These are phyloP conservation scores for Fusarium tupiense DNA, from an alignment of 2,329 filamentous ascomycete species.

Conservation along the genomic window DNA sequence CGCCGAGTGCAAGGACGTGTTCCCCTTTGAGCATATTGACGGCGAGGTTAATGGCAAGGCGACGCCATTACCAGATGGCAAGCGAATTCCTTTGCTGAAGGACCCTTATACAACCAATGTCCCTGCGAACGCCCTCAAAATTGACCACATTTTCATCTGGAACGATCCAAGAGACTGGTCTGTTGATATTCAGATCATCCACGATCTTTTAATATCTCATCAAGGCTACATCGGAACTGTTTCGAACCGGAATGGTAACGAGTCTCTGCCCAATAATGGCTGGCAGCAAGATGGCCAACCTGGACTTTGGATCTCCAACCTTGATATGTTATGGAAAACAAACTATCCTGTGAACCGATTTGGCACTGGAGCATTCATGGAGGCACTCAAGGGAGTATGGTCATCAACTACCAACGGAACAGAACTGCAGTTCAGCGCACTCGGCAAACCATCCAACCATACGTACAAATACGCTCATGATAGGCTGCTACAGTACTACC, in stretches of 20 bases:
- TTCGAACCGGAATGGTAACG: constrained; percentile 75
- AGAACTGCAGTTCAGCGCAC: constrained; percentile 69
- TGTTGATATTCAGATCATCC: constrained; percentile 83
- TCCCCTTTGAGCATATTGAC: constrained; percentile 74
- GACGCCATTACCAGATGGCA: constrained; percentile 47
- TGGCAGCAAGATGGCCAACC: constrained; percentile 87
- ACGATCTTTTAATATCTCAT: constrained; percentile 83
- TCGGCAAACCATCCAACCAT: constrained; percentile 82
- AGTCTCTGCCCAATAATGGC: constrained; percentile 73
- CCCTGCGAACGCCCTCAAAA: constrained; percentile 66
- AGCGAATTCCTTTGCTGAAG: constrained; percentile 44
- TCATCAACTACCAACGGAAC: constrained; percentile 72
- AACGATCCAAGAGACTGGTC: constrained; percentile 98
- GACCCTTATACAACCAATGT: constrained; percentile 50
- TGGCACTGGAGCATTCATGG: constrained; percentile 90
- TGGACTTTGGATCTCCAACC: constrained; percentile 85
- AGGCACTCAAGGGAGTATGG: constrained; percentile 85
- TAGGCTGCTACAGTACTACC: constrained; percentile 66
- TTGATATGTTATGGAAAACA: constrained; percentile 90
- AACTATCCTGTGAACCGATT: constrained; percentile 85
- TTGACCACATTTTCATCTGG: constrained; percentile 93
- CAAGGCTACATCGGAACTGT: constrained; percentile 84
- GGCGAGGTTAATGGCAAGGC: constrained; percentile 45
- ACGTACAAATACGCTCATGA: constrained; percentile 88
- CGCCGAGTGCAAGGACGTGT: constrained; percentile 76